phyloP scores from a whole-genome alignment of 2,329 filamentous ascomycete species.

The Alternaria arborescens region DNA sequence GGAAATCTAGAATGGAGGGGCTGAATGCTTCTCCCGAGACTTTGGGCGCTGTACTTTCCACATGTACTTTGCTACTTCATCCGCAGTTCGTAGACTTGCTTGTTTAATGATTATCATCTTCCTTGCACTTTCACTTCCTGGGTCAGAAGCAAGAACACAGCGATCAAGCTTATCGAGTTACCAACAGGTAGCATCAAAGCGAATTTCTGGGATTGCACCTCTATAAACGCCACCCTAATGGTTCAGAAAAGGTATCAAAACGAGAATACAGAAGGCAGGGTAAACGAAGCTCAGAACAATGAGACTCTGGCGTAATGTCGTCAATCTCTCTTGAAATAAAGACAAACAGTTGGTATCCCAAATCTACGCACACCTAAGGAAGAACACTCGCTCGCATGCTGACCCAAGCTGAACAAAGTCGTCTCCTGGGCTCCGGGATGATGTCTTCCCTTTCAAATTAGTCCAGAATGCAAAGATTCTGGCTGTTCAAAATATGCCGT shows the following conservation, averaged over 20 bases:
- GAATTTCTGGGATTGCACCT: slow-evolving; percentile 26
- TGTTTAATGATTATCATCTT: background rate
- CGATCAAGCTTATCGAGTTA: background rate
- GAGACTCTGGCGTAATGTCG: slow-evolving; percentile 13
- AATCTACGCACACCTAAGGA: slow-evolving; percentile 25
- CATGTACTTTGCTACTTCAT: background rate
- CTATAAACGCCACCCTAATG: slow-evolving; percentile 43
- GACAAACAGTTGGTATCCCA: slow-evolving; percentile 27
- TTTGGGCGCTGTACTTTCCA: slow-evolving; percentile 1
- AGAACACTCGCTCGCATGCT: slow-evolving; percentile 12
- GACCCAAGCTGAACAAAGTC: slow-evolving; percentile 18
- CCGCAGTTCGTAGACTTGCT: background rate
- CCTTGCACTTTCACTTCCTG: background rate
- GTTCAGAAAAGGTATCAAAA: slow-evolving; percentile 23
- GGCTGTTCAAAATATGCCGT: slow-evolving; percentile 9
- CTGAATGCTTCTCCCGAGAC: background rate
- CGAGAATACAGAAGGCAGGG: slow-evolving; percentile 9
- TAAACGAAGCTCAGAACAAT: slow-evolving; percentile 10
- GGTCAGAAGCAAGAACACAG: background rate
- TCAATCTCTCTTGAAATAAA: slow-evolving; percentile 15
- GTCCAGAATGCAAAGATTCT: slow-evolving; percentile 14
- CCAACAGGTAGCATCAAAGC: slow-evolving; percentile 4
- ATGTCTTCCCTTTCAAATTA: slow-evolving; percentile 7
- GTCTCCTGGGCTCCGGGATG: background rate
- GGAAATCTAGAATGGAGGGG: slow-evolving; percentile 3